A percentile compares a stretch with the other conserved stretches of the same genome.
Evolutionary conservation across 108 stramenopile genomes (phyloP).

Genomic region (Discostella pseudostelligera): DNA sequence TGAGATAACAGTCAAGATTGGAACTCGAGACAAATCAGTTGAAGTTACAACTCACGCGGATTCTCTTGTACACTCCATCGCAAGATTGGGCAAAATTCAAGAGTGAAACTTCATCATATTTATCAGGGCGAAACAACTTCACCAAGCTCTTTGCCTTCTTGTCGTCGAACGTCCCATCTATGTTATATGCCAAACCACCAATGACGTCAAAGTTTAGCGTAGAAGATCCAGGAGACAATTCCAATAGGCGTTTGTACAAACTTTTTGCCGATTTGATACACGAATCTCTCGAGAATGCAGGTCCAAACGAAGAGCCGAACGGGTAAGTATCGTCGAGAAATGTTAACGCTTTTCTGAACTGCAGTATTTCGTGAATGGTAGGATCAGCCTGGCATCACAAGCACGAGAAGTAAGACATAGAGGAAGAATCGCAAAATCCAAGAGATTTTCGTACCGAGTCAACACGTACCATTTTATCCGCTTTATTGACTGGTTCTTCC

Average conservation of each 20-base stretch:
- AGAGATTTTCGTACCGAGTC: background rate
- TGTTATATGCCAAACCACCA: constrained; percentile 46
- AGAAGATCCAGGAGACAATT: constrained; percentile 30
- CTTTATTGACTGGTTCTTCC: constrained; percentile 73
- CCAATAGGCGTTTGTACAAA: constrained; percentile 53
- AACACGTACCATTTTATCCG: constrained; percentile 41
- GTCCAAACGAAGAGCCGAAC: constrained; percentile 66
- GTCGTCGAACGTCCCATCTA: constrained; percentile 49
- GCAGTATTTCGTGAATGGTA: constrained; percentile 58
- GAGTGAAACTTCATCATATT: constrained; percentile 47
- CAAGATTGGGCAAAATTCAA: constrained; percentile 49
- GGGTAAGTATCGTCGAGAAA: constrained; percentile 65
- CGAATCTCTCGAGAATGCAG: constrained; percentile 51
- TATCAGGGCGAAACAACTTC: constrained; percentile 63
- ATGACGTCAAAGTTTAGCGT: constrained; percentile 65
- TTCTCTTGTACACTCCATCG: constrained; percentile 70
- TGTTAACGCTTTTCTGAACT: constrained; percentile 64
- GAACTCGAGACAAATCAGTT: too few relatives aligned
- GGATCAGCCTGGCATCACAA: constrained; percentile 25
- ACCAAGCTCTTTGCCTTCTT: constrained; percentile 55
- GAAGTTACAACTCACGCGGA: too few relatives aligned
- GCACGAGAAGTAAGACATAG: background rate
- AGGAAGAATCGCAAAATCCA: background rate
- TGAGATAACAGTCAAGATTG: too few relatives aligned
- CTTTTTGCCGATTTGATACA: constrained; percentile 65